phyloP scores from a whole-genome alignment of 768 basidiomycete species.

The Termitomyces bulborhizus region DNA sequence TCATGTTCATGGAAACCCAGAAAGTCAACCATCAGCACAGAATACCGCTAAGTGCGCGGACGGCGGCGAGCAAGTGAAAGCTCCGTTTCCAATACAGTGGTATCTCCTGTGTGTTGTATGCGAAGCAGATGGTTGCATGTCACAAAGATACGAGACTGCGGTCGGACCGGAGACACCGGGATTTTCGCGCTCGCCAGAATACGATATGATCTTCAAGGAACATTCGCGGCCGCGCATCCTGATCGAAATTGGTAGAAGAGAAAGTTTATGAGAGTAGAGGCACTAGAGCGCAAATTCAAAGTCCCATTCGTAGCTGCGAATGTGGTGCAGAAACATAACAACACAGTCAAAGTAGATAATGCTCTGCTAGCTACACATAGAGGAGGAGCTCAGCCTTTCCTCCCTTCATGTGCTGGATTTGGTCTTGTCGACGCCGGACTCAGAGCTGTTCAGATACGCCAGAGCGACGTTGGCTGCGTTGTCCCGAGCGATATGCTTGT shows the following conservation, averaged over 20 bases:
- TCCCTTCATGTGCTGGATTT: neutral
- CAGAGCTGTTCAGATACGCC: conserved; percentile 23
- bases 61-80: neutral
- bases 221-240: conserved; percentile 5
- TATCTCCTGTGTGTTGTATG: neutral
- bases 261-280: neutral
- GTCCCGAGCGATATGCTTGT: conserved; percentile 45
- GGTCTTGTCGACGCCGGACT: neutral
- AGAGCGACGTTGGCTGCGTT: conserved; percentile 42
- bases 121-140: neutral
- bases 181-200: neutral
- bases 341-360: neutral
- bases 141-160: conserved; percentile 10
- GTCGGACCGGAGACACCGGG: conserved; percentile 9
- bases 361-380: neutral
- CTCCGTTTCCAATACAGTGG: neutral
- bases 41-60: neutral
- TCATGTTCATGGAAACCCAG: conserved; percentile 4
- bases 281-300: neutral
- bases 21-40: neutral
- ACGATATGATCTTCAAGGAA: conserved; percentile 5
- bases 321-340: neutral
- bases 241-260: neutral
- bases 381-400: neutral
- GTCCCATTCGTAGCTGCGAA: neutral